Conservation (phyloP, 2,329 filamentous ascomycete species). For the Sporothrix mexicana region DNA sequence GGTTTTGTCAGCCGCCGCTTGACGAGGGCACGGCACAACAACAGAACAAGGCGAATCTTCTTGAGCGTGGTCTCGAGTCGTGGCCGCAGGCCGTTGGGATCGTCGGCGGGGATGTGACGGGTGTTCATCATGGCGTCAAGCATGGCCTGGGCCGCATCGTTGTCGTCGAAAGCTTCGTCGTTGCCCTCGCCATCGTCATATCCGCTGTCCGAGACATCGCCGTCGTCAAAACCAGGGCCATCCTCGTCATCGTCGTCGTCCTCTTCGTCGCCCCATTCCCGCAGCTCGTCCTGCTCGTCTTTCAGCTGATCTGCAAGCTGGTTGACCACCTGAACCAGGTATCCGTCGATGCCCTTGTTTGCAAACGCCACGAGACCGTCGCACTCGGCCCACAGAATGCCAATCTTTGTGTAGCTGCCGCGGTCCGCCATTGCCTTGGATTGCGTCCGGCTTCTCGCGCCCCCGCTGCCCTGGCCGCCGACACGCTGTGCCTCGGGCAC, state of each 20-base stretch:
- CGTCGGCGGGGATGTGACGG: slow-evolving; percentile 65
- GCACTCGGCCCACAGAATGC: slow-evolving; percentile 82
- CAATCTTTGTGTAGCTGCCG: slow-evolving; percentile 69
- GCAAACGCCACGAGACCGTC: slow-evolving; percentile 72
- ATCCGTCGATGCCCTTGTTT: slow-evolving; percentile 69
- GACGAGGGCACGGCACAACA: slow-evolving; percentile 71
- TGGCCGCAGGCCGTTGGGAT: slow-evolving; percentile 68
- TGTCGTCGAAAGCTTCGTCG: slow-evolving; percentile 40
- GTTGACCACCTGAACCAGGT: slow-evolving; percentile 73
- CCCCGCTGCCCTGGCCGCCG: slow-evolving; percentile 40
- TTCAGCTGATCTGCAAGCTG: slow-evolving; percentile 76
- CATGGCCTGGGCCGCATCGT: slow-evolving; percentile 58
- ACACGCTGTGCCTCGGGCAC: slow-evolving; percentile 55
- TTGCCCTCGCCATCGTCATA: slow-evolving; percentile 31
- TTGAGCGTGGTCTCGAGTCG: slow-evolving; percentile 68
- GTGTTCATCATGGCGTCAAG: slow-evolving; percentile 72
- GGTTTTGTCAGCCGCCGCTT: slow-evolving; percentile 70
- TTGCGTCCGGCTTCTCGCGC: slow-evolving; percentile 36
- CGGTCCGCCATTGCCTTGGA: slow-evolving; percentile 46
- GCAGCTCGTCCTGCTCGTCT: slow-evolving; percentile 84
- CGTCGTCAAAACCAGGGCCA: slow-evolving; percentile 46
- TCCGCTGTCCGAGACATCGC: slow-evolving; percentile 37
- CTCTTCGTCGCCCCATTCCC: slow-evolving; percentile 81
- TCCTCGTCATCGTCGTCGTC: slow-evolving; percentile 59
- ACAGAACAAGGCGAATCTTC: slow-evolving; percentile 68